Percentiles rank a stretch among this genome's conserved stretches.
phyloP scores from a whole-genome alignment of 1,139 yeast species.

The Candida tetrigidarum region DNA sequence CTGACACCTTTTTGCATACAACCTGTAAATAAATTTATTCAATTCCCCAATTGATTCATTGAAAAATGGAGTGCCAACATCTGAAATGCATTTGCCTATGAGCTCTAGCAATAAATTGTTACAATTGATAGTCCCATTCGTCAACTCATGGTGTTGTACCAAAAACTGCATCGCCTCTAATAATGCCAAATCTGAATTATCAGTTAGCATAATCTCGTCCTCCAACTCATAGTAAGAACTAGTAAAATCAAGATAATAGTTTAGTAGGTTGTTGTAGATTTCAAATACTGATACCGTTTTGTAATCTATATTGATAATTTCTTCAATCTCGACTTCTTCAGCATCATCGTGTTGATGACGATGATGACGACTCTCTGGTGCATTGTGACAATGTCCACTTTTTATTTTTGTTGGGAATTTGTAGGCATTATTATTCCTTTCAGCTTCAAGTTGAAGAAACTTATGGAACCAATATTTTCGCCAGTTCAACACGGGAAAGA shows the following conservation, averaged over 20 bases:
- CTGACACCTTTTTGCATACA: slow-evolving; percentile 18
- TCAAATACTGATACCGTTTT: slow-evolving; percentile 1
- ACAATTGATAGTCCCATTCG: not conserved
- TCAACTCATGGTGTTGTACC: not conserved
- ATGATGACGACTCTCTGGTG: not conserved
- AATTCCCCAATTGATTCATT: slow-evolving; percentile 7
- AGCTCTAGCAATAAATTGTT: slow-evolving; percentile 2
- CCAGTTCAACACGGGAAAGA: slow-evolving; percentile 18
- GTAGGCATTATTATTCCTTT: not conserved
- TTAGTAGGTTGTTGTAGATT: slow-evolving; percentile 10
- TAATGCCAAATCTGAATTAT: not conserved
- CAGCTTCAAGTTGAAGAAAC: slow-evolving; percentile 10
- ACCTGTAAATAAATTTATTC: not conserved
- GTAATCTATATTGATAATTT: slow-evolving; percentile 4
- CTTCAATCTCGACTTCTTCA: slow-evolving; percentile 2
- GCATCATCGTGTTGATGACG: no score
- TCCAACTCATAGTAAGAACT: slow-evolving; percentile 2
- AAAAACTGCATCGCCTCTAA: slow-evolving; percentile 1
- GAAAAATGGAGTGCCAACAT: slow-evolving; percentile 1
- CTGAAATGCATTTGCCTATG: not conserved
- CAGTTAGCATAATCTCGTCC: not conserved
- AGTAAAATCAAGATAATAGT: slow-evolving; percentile 15
- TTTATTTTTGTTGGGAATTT: slow-evolving; percentile 12
- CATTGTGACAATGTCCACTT: slow-evolving; percentile 13
- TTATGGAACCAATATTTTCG: slow-evolving; percentile 21